A percentile compares a stretch with the other conserved stretches of the same genome.
Conservation (phyloP, 176 grass and related monocot genomes). For the Poa annua region DNA sequence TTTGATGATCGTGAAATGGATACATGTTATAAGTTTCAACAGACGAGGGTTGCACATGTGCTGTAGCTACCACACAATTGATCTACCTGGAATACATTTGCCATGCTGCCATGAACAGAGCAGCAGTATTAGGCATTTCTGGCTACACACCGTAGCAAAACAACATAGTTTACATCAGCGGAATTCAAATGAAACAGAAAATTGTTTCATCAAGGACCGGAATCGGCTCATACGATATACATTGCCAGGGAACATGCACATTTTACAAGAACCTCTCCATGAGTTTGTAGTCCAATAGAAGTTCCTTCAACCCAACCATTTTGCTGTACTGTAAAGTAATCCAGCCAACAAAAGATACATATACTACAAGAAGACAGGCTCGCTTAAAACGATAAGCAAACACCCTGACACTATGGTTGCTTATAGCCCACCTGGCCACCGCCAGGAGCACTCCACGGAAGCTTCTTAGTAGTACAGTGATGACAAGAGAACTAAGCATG, state of each 20-base stretch:
- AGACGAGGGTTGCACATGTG: neutral
- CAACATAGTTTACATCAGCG: constrained; percentile 2
- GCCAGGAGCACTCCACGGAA: constrained; percentile 52
- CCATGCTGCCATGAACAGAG: constrained; percentile 1
- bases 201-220: neutral
- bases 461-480: constrained; percentile 43
- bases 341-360: constrained; percentile 78
- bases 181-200: neutral
- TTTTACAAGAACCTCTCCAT: constrained; percentile 67
- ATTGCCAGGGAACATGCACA: constrained; percentile 29
- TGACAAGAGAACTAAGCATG: constrained; percentile 56
- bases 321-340: constrained; percentile 81
- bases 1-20: neutral
- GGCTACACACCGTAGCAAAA: neutral
- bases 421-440: constrained; percentile 33
- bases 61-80: neutral
- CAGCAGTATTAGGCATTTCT: constrained; percentile 2
- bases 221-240: constrained; percentile 37
- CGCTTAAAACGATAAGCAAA: constrained; percentile 47
- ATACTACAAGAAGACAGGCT: constrained; percentile 72
- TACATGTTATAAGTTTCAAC: neutral
- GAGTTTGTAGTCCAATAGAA: constrained; percentile 55
- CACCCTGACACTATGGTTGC: constrained; percentile 49
- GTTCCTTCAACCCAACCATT: constrained; percentile 81
- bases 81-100: constrained; percentile 16